A percentile compares a stretch with the other conserved stretches of the same genome.
phyloP scores from a whole-genome alignment of 1,284 basidiomycete species.

The Pseudozyma pruni region DNA sequence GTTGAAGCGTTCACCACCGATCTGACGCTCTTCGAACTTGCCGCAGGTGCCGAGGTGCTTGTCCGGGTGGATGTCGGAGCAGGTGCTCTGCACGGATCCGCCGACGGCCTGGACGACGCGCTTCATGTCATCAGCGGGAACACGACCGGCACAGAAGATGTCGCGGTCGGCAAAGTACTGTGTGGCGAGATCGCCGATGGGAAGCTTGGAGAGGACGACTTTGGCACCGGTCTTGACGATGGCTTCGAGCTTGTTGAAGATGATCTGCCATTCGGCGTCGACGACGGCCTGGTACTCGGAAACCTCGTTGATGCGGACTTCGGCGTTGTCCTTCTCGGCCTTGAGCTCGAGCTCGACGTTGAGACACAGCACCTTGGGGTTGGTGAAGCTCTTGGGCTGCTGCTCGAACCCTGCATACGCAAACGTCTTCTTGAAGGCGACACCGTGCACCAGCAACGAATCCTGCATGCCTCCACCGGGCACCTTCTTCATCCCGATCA shows the following conservation, averaged over 20 bases:
- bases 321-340: conserved; percentile 99
- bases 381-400: conserved; percentile 90
- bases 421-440: conserved; percentile 99
- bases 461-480: conserved; percentile 99
- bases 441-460: conserved; percentile 84
- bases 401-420: conserved; percentile 99
- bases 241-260: conserved; percentile 95
- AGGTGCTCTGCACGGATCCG: conserved; percentile 93
- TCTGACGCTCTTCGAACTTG: conserved; percentile 90
- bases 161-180: conserved; percentile 99
- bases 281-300: conserved; percentile 92
- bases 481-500: conserved; percentile 99
- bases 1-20: conserved; percentile 97
- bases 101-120: conserved; percentile 96
- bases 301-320: conserved; percentile 95
- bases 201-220: conserved; percentile 96
- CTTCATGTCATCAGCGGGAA: conserved; percentile 88
- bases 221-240: conserved; percentile 97
- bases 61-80: conserved; percentile 82
- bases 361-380: conserved; percentile 90
- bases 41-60: conserved; percentile 94
- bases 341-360: conserved; percentile 99
- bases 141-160: conserved; percentile 98
- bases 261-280: conserved; percentile 99
- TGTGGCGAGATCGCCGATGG: conserved; percentile 97